phyloP scores from a whole-genome alignment of 1,139 yeast genomes.

The Lodderomyces elongisporus region DNA sequence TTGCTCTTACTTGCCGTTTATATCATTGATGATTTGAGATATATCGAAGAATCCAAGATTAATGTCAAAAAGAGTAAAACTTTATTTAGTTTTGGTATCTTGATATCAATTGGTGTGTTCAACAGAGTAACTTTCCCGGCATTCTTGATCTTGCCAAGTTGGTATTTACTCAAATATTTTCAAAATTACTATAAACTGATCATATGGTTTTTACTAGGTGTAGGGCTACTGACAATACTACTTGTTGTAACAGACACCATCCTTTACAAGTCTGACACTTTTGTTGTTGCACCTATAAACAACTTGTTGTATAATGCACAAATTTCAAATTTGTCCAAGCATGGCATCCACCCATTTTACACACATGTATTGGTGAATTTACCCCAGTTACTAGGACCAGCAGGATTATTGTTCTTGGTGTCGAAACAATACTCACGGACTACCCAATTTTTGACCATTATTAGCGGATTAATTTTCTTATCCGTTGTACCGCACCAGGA shows the following conservation, averaged over 20 bases:
- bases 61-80: constrained; percentile 10
- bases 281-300: constrained; percentile 69
- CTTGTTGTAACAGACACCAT: constrained; percentile 55
- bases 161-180: constrained; percentile 35
- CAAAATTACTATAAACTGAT: constrained; percentile 21
- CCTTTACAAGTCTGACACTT: constrained; percentile 7
- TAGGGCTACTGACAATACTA: constrained; percentile 26
- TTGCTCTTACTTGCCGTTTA: constrained; percentile 54
- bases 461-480: constrained; percentile 57
- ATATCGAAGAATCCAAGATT: constrained; percentile 17
- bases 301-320: constrained; percentile 67
- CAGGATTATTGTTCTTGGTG: constrained; percentile 38
- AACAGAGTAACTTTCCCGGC: constrained; percentile 82
- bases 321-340: constrained; percentile 55
- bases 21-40: constrained; percentile 43
- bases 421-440: constrained; percentile 35
- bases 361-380: constrained; percentile 71
- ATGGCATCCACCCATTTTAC: constrained; percentile 78
- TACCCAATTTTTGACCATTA: constrained; percentile 52
- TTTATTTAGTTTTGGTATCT: constrained; percentile 9
- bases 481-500: constrained; percentile 90
- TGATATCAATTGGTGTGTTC: constrained; percentile 66
- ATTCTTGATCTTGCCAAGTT: constrained; percentile 61
- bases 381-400: constrained; percentile 83
- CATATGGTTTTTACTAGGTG: constrained; percentile 23